Evolutionary conservation across 176 grass and related monocot genomes (phyloP).

Genomic region (Aegilops sharonensis): DNA sequence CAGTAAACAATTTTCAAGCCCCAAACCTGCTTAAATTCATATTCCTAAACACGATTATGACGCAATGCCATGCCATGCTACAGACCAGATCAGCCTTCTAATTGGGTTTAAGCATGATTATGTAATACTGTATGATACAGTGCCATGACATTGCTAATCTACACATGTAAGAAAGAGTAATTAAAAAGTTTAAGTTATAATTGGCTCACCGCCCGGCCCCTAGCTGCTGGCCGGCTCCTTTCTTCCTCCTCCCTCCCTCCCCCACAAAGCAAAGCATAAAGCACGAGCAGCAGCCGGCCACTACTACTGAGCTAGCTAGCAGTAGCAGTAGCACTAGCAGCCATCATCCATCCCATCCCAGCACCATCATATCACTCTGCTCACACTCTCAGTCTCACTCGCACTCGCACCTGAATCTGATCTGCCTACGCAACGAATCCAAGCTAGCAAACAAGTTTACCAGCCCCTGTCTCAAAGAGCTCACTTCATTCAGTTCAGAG

Average conservation of each 20-base stretch:
- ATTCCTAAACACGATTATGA: neutral
- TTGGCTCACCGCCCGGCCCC: neutral
- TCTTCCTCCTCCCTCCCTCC: neutral
- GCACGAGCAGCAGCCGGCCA: neutral
- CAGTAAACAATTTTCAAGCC: neutral
- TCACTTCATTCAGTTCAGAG: too few species aligned
- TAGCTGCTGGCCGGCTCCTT: neutral
- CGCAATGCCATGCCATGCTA: neutral
- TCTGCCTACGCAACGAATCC: neutral
- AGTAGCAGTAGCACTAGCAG: neutral
- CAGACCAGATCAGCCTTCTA: too few species aligned
- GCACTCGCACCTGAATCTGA: neutral
- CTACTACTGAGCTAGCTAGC: neutral
- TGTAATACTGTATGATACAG: neutral
- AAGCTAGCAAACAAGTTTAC: neutral
- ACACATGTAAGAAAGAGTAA: too few species aligned
- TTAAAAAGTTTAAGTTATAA: too few species aligned
- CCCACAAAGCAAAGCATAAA: slow-evolving; percentile 35
- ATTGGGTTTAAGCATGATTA: neutral
- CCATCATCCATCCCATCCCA: neutral
- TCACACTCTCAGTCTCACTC: neutral
- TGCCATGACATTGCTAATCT: neutral
- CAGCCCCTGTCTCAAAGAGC: neutral
- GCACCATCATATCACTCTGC: neutral
- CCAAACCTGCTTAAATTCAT: neutral